phyloP scores from a whole-genome alignment of 2,329 filamentous ascomycete species.

The Fusarium tricinctum region DNA sequence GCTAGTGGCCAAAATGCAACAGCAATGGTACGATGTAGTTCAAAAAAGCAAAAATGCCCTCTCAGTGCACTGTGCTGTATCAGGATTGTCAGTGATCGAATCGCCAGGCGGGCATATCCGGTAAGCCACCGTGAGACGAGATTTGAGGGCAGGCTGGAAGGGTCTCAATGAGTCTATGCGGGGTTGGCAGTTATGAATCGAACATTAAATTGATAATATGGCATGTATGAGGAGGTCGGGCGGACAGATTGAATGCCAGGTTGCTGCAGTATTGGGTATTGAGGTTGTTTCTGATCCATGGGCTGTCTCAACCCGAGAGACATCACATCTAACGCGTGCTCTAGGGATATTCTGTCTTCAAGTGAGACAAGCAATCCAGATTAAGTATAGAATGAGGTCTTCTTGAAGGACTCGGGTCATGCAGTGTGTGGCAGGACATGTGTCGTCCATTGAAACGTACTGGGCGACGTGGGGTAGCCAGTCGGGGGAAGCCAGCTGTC shows the following conservation, averaged over 20 bases:
- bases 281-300: conserved; percentile 16
- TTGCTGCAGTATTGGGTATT: conserved; percentile 14
- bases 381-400: conserved; percentile 40
- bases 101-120: conserved; percentile 37
- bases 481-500: conserved; percentile 53
- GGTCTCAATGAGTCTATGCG: conserved; percentile 23
- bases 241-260: conserved; percentile 21
- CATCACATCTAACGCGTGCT: conserved; percentile 27
- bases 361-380: conserved; percentile 44
- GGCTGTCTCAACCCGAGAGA: conserved; percentile 38
- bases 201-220: conserved; percentile 19
- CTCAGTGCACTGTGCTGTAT: conserved; percentile 16
- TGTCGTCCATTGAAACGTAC: conserved; percentile 56
- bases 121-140: conserved; percentile 26
- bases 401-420: conserved; percentile 37
- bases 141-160: conserved; percentile 7
- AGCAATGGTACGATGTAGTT: conserved; percentile 42
- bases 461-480: conserved; percentile 50
- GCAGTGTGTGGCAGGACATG: conserved; percentile 55
- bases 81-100: conserved; percentile 16
- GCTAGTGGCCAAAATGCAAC: conserved; percentile 30
- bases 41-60: conserved; percentile 41
- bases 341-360: conserved; percentile 15
- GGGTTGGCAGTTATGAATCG: conserved; percentile 30
- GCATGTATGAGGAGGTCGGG: conserved; percentile 31